Conservation (phyloP, 805 yeast genomes). For the Metschnikowia continentalis region DNA sequence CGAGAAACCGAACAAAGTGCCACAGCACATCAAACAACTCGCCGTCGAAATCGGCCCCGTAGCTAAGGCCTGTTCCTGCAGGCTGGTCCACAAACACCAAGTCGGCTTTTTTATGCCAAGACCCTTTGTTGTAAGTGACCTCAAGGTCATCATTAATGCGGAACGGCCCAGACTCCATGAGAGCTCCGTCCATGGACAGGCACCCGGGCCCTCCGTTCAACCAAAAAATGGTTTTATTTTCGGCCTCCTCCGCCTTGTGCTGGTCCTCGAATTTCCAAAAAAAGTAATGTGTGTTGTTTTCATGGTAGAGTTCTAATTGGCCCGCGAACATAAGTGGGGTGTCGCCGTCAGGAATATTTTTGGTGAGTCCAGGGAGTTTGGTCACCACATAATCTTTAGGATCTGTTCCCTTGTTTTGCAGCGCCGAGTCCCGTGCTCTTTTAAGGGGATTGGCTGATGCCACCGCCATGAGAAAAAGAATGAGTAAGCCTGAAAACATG, state of each 20-base stretch:
- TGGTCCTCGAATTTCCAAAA: constrained; percentile 67
- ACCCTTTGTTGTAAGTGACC: constrained; percentile 58
- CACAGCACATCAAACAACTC: constrained; percentile 55
- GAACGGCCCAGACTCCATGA: constrained; percentile 89
- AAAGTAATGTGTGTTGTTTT: constrained; percentile 56
- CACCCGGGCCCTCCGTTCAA: constrained; percentile 99
- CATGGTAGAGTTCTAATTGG: constrained; percentile 53
- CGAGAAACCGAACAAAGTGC: constrained; percentile 63
- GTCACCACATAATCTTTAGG: constrained; percentile 24
- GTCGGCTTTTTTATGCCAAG: constrained; percentile 82
- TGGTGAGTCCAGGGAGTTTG: constrained; percentile 35
- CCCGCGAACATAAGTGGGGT: constrained; percentile 62
- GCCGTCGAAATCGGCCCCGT: constrained; percentile 48
- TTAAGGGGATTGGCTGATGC: constrained; percentile 15
- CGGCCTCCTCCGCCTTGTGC: constrained; percentile 26
- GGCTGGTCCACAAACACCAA: constrained; percentile 92
- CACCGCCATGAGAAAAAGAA: not conserved
- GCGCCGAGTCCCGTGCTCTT: constrained; percentile 7
- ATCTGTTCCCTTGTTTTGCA: constrained; percentile 7
- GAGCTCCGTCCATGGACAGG: constrained; percentile 95
- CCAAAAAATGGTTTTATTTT: constrained; percentile 68
- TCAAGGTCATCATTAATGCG: constrained; percentile 46
- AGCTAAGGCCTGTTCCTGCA: constrained; percentile 87
- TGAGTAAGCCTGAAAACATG: no score
- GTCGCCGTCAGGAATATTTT: constrained; percentile 28